Percentiles rank a stretch among this genome's conserved stretches.
Conservation (phyloP, 768 basidiomycete genomes). For the Epithele typhae region DNA sequence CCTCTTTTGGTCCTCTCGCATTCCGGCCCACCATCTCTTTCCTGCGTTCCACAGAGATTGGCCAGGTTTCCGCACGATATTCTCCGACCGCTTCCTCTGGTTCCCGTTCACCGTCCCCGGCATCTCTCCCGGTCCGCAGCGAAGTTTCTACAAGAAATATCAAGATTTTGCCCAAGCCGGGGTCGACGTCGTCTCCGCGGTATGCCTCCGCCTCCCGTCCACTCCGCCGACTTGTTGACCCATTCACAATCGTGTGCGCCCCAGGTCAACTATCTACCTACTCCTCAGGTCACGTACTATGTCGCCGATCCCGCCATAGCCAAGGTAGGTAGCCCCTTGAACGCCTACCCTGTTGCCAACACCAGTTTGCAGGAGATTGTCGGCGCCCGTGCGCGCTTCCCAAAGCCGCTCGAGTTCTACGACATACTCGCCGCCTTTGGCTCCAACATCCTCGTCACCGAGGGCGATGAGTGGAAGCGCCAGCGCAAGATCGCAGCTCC, state of each 20-base stretch:
- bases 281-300: constrained; percentile 4
- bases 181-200: constrained; percentile 22
- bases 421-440: constrained; percentile 46
- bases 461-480: constrained; percentile 61
- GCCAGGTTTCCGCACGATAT: constrained; percentile 13
- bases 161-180: constrained; percentile 17
- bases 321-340: constrained; percentile 6
- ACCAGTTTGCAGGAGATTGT: constrained; percentile 40
- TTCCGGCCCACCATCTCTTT: not conserved
- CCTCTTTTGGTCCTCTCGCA: not conserved
- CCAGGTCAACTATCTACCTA: constrained; percentile 9
- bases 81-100: constrained; percentile 14
- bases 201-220: constrained; percentile 2
- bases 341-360: not conserved
- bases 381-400: constrained; percentile 44
- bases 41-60: constrained; percentile 7
- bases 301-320: constrained; percentile 13
- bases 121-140: constrained; percentile 17
- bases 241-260: not conserved
- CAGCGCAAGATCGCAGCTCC: constrained; percentile 58
- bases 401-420: constrained; percentile 51
- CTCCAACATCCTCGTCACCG: constrained; percentile 56
- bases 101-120: constrained; percentile 15
- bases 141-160: constrained; percentile 14
- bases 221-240: not conserved